phyloP scores from a whole-genome alignment of 2,329 filamentous ascomycete genomes.

The Phaeosphaeriaceae sp. region DNA sequence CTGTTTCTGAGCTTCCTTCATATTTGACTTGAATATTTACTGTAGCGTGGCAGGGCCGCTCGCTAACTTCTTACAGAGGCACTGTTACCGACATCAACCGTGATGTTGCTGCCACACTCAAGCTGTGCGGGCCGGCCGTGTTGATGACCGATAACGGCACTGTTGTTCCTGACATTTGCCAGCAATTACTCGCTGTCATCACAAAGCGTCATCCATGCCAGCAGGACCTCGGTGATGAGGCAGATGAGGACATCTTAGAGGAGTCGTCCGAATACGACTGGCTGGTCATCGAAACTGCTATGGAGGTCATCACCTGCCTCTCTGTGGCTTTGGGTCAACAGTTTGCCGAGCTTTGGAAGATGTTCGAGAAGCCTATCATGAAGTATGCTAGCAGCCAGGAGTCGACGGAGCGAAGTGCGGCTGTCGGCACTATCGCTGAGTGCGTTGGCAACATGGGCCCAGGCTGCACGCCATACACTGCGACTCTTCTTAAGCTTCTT shows the following conservation, averaged over 20 bases:
- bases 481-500: constrained; percentile 76
- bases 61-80: constrained; percentile 60
- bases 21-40: constrained; percentile 48
- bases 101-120: constrained; percentile 87
- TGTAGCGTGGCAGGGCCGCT: constrained; percentile 6
- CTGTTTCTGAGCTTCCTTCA: constrained; percentile 59
- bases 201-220: constrained; percentile 93
- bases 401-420: constrained; percentile 83
- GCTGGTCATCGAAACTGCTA: constrained; percentile 91
- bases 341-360: constrained; percentile 91
- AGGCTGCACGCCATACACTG: constrained; percentile 82
- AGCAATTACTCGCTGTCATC: constrained; percentile 78
- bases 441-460: constrained; percentile 83
- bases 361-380: constrained; percentile 90
- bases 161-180: constrained; percentile 76
- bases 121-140: constrained; percentile 86
- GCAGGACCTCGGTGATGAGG: constrained; percentile 82
- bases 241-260: constrained; percentile 68
- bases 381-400: constrained; percentile 88
- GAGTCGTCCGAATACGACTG: constrained; percentile 97
- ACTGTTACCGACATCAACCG: constrained; percentile 96
- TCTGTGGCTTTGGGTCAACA: constrained; percentile 79
- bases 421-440: constrained; percentile 91
- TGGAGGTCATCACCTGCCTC: constrained; percentile 87
- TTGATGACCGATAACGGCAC: constrained; percentile 69